phyloP scores from a whole-genome alignment of 805 yeast species.

The Teunomyces tritomae region DNA sequence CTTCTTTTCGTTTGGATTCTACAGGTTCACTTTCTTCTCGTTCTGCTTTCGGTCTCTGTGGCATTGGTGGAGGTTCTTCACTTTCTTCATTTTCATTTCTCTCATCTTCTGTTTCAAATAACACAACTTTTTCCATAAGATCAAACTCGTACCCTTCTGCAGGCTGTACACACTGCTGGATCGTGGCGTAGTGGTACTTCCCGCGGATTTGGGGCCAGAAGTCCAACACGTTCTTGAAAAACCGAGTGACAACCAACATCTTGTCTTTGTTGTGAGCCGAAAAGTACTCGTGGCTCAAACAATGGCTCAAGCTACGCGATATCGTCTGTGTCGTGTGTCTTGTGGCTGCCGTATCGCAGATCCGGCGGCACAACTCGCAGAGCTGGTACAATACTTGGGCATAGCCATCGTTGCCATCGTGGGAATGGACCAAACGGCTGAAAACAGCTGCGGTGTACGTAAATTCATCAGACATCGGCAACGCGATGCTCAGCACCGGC shows the following conservation, averaged over 20 bases:
- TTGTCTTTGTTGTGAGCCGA: slow-evolving; percentile 44
- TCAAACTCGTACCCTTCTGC: slow-evolving; percentile 21
- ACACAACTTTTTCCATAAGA: slow-evolving; percentile 17
- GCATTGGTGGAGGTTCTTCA: background rate
- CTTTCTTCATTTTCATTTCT: no score
- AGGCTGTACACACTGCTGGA: background rate
- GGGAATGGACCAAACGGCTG: slow-evolving; percentile 27
- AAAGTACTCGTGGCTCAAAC: slow-evolving; percentile 50
- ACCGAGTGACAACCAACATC: slow-evolving; percentile 50
- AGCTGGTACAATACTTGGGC: slow-evolving; percentile 43
- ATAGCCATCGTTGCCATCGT: slow-evolving; percentile 12
- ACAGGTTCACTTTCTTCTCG: no score
- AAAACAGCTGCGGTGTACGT: slow-evolving; percentile 42
- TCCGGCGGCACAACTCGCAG: slow-evolving; percentile 33
- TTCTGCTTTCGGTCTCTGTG: background rate
- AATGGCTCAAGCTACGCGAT: slow-evolving; percentile 50
- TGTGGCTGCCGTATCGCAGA: slow-evolving; percentile 40
- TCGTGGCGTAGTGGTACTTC: slow-evolving; percentile 6
- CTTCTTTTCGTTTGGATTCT: no score
- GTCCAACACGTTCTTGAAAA: slow-evolving; percentile 50
- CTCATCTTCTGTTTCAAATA: slow-evolving; percentile 10
- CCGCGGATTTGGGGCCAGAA: slow-evolving; percentile 42
- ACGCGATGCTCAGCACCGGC: slow-evolving; percentile 43
- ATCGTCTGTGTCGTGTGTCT: slow-evolving; percentile 41
- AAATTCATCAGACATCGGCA: slow-evolving; percentile 54